A percentile compares a stretch with the other conserved stretches of the same genome.
Conservation (phyloP, 176 grass and related monocot species). For the Pharus latifolius region DNA sequence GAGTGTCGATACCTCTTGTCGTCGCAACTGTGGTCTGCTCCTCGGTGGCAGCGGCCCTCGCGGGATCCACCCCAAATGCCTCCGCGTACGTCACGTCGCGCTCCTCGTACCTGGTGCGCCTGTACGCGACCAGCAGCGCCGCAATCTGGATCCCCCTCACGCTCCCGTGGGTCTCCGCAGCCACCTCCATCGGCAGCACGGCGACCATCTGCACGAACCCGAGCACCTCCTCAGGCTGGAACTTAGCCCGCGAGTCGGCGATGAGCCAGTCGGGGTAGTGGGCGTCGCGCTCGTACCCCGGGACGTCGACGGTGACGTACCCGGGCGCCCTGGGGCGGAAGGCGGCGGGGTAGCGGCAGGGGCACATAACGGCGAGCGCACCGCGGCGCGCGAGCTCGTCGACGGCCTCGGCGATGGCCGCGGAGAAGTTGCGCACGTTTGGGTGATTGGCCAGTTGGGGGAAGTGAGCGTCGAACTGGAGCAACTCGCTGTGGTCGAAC, state of each 20-base stretch:
- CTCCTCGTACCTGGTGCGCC: conserved; percentile 37
- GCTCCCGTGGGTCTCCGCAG: background rate
- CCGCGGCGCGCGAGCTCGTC: conserved; percentile 65
- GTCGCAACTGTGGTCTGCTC: conserved; percentile 4
- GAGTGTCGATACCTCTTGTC: conserved; percentile 76
- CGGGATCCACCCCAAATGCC: conserved; percentile 62
- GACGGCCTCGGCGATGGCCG: conserved; percentile 66
- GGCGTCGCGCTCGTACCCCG: conserved; percentile 57
- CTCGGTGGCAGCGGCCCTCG: conserved; percentile 5
- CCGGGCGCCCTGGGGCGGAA: conserved; percentile 32
- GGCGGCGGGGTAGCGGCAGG: conserved; percentile 30
- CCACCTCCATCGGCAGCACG: conserved; percentile 8
- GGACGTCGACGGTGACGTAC: conserved; percentile 58
- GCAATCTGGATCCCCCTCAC: conserved; percentile 34
- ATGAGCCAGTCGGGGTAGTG: conserved; percentile 61
- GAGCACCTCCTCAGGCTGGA: conserved; percentile 22
- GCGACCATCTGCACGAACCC: conserved; percentile 41
- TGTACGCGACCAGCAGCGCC: conserved; percentile 47
- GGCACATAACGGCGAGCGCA: conserved; percentile 61
- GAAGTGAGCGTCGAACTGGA: conserved; percentile 60
- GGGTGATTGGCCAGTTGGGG: conserved; percentile 42
- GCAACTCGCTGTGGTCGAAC: conserved; percentile 80
- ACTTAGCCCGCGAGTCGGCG: conserved; percentile 24
- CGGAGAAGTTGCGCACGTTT: conserved; percentile 39
- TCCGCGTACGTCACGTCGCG: conserved; percentile 68